A percentile compares a stretch with the other conserved stretches of the same genome.
Evolutionary conservation across 1,139 yeast species (phyloP).

Genomic region (Yamadazyma atmosphaerica): DNA sequence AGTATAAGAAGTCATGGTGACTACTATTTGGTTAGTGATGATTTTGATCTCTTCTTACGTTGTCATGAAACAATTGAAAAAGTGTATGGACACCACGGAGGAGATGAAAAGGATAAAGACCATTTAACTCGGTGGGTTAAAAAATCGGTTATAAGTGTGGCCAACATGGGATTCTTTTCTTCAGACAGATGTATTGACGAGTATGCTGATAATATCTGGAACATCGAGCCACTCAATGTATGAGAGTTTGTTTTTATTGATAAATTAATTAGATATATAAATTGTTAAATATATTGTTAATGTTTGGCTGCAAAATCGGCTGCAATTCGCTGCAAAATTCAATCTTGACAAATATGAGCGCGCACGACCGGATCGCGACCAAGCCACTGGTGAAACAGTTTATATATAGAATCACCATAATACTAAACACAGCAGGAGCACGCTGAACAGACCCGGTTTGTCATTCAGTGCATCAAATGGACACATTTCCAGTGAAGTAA

Average conservation of each 20-base stretch:
- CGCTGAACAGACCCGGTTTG: background rate
- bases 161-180: slow-evolving; percentile 92
- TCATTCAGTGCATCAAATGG: background rate
- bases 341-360: background rate
- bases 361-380: background rate
- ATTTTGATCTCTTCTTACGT: slow-evolving; percentile 81
- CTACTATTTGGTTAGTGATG: slow-evolving; percentile 83
- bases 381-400: background rate
- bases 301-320: background rate
- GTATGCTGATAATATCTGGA: slow-evolving; percentile 93
- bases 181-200: slow-evolving; percentile 91
- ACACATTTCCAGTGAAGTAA: background rate
- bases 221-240: slow-evolving; percentile 65
- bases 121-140: slow-evolving; percentile 70
- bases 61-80: slow-evolving; percentile 77
- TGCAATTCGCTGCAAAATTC: too few relatives aligned
- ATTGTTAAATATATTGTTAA: too few relatives aligned
- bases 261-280: too few relatives aligned
- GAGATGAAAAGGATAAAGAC: slow-evolving; percentile 46
- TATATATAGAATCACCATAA: background rate
- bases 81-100: slow-evolving; percentile 57
- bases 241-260: background rate
- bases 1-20: slow-evolving; percentile 76
- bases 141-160: slow-evolving; percentile 76
- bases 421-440: background rate